A percentile compares a stretch with the other conserved stretches of the same genome.
These are phyloP conservation scores for Lophiotrema nucula DNA, from an alignment of 495 filamentous ascomycete species.

Conservation along the genomic window DNA sequence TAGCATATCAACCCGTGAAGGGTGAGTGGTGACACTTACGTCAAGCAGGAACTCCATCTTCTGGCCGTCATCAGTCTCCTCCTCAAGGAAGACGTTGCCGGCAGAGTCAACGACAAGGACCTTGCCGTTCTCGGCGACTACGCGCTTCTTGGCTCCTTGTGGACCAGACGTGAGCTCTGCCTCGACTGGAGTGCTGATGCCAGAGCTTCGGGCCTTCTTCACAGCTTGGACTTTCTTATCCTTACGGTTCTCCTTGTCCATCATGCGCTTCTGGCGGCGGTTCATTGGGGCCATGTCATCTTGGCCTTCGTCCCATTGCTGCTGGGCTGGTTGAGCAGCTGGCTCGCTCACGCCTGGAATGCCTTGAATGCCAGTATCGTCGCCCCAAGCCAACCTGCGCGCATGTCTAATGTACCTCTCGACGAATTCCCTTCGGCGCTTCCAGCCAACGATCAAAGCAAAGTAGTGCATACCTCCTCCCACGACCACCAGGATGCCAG, in stretches of 20 bases:
- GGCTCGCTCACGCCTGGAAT: constrained; percentile 60
- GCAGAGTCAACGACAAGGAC: constrained; percentile 85
- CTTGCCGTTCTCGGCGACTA: constrained; percentile 93
- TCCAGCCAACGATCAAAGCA: constrained; percentile 78
- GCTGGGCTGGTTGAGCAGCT: constrained; percentile 37
- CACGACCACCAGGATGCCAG: constrained; percentile 78
- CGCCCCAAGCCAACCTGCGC: constrained; percentile 82
- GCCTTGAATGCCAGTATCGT: constrained; percentile 63
- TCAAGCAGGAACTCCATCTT: constrained; percentile 81
- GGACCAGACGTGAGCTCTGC: constrained; percentile 45
- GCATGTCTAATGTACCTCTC: constrained; percentile 89
- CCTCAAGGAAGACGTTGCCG: constrained; percentile 90
- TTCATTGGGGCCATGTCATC: constrained; percentile 59
- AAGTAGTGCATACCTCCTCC: constrained; percentile 85
- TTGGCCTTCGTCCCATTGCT: constrained; percentile 44
- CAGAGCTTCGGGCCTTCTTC: constrained; percentile 44
- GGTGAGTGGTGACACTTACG: constrained; percentile 46
- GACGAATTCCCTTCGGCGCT: constrained; percentile 85
- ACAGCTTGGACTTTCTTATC: constrained; percentile 46
- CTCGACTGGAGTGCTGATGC: constrained; percentile 43
- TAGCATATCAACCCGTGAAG: background rate
- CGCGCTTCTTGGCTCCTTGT: constrained; percentile 71
- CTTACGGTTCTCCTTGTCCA: constrained; percentile 70
- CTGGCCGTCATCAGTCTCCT: constrained; percentile 81
- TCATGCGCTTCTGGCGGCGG: constrained; percentile 79